Evolutionary conservation across 345 rosid genomes (phyloP).

Genomic region (Fremontodendron californicum): DNA sequence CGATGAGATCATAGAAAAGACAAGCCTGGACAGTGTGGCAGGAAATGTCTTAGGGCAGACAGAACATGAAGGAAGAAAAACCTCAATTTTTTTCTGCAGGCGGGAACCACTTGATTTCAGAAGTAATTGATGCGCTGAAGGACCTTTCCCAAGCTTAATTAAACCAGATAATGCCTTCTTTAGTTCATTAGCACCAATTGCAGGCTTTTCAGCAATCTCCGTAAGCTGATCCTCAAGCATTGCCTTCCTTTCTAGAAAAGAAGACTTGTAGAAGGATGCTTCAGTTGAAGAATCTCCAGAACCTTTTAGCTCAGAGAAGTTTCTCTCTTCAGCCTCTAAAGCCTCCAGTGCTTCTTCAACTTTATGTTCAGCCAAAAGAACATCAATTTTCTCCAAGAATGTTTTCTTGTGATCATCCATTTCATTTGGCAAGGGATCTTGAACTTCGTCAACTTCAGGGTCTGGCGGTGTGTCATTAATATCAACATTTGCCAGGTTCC

Average conservation of each 20-base stretch:
- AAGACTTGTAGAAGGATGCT: constrained; percentile 46
- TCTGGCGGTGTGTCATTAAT: constrained; percentile 36
- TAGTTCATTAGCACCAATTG: constrained; percentile 40
- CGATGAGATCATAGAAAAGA: constrained; percentile 64
- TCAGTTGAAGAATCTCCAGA: constrained; percentile 46
- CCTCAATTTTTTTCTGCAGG: constrained; percentile 61
- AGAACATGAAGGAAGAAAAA: constrained; percentile 67
- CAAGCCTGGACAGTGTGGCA: constrained; percentile 64
- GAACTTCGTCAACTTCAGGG: constrained; percentile 25
- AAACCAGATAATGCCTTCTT: constrained; percentile 59
- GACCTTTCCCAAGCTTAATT: constrained; percentile 82
- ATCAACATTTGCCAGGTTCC: constrained; percentile 42
- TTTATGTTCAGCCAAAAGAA: constrained; percentile 83
- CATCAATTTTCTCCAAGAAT: constrained; percentile 64
- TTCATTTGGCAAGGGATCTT: constrained; percentile 32
- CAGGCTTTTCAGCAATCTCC: constrained; percentile 66
- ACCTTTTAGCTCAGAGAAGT: constrained; percentile 50
- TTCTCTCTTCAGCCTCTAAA: constrained; percentile 69
- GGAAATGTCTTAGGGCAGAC: constrained; percentile 75
- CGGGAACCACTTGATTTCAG: constrained; percentile 49
- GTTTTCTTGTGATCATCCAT: constrained; percentile 30
- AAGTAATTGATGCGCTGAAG: constrained; percentile 71
- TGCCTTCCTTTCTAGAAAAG: constrained; percentile 59
- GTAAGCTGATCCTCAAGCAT: constrained; percentile 66
- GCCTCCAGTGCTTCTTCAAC: constrained; percentile 71